These are phyloP conservation scores for Euphorbia corollata DNA, from an alignment of 441 rosid species.

Conservation along the genomic window DNA sequence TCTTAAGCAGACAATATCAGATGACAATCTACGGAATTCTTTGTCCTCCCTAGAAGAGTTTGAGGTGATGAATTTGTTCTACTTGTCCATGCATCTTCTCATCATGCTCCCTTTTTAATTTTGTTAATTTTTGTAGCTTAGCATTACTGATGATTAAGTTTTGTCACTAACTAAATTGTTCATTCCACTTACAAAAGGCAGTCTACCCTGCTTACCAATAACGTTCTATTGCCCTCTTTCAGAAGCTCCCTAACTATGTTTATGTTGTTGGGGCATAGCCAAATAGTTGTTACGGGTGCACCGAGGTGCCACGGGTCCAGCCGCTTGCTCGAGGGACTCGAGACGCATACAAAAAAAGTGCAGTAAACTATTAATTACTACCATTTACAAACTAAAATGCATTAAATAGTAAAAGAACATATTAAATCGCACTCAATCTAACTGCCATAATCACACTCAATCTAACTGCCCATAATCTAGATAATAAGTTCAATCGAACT, in stretches of 20 bases:
- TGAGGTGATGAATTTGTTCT: constrained; percentile 51
- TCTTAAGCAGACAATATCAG: constrained; percentile 62
- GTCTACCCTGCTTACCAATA: not conserved
- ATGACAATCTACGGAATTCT: constrained; percentile 56
- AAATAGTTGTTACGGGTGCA: too few relatives aligned
- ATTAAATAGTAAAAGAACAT: too few relatives aligned
- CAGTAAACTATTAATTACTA: too few relatives aligned
- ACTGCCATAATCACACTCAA: too few relatives aligned
- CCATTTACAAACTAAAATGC: too few relatives aligned
- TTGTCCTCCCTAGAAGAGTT: constrained; percentile 75
- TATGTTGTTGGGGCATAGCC: not conserved
- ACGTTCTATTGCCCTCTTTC: not conserved
- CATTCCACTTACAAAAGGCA: not conserved
- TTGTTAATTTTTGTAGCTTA: not conserved
- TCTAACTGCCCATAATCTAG: too few relatives aligned
- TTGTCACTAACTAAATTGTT: not conserved
- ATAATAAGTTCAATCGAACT: too few relatives aligned
- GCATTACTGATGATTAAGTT: not conserved
- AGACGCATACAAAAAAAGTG: too few relatives aligned
- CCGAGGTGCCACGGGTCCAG: too few relatives aligned
- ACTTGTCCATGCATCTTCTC: not conserved
- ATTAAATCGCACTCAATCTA: too few relatives aligned
- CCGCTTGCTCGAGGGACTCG: too few relatives aligned
- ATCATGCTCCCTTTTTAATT: not conserved
- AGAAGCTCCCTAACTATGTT: not conserved